Evolutionary conservation across 495 filamentous ascomycete genomes (phyloP).

Genomic region (Penicillium bovifimosum): DNA sequence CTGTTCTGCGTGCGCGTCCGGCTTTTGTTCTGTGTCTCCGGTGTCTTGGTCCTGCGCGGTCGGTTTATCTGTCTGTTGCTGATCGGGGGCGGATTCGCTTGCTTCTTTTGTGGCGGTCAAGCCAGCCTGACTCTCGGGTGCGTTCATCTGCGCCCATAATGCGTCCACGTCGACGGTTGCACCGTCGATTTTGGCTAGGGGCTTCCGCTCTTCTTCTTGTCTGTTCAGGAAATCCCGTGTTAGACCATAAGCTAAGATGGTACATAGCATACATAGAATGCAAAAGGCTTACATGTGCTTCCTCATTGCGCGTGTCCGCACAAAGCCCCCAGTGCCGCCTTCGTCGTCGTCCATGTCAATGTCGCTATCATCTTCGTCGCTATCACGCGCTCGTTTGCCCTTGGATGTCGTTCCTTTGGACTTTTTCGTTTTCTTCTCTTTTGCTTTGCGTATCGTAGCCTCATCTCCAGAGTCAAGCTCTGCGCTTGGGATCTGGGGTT

Average conservation of each 20-base stretch:
- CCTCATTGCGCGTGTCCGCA: conserved; percentile 76
- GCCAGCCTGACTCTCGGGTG: conserved; percentile 24
- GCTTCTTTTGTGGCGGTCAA: conserved; percentile 12
- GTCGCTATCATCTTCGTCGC: conserved; percentile 46
- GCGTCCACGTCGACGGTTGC: conserved; percentile 86
- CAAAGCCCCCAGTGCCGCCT: conserved; percentile 69
- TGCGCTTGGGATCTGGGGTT: conserved; percentile 25
- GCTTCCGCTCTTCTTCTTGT: conserved; percentile 55
- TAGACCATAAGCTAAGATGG: background rate
- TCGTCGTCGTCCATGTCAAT: conserved; percentile 49
- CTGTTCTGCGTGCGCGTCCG: conserved; percentile 29
- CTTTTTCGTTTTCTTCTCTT: conserved; percentile 48
- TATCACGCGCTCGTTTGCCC: conserved; percentile 32
- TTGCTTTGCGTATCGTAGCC: conserved; percentile 59
- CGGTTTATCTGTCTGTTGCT: conserved; percentile 11
- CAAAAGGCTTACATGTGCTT: conserved; percentile 43
- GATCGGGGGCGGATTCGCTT: conserved; percentile 10
- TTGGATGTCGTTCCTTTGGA: conserved; percentile 40
- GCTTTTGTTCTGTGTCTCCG: conserved; percentile 9
- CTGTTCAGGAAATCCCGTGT: conserved; percentile 33
- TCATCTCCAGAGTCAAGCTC: conserved; percentile 71
- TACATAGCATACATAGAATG: background rate
- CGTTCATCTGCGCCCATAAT: conserved; percentile 77
- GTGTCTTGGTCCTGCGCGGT: conserved; percentile 21
- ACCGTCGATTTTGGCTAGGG: conserved; percentile 56